phyloP scores from a whole-genome alignment of 768 basidiomycete genomes.

The Podaxis sp. region DNA sequence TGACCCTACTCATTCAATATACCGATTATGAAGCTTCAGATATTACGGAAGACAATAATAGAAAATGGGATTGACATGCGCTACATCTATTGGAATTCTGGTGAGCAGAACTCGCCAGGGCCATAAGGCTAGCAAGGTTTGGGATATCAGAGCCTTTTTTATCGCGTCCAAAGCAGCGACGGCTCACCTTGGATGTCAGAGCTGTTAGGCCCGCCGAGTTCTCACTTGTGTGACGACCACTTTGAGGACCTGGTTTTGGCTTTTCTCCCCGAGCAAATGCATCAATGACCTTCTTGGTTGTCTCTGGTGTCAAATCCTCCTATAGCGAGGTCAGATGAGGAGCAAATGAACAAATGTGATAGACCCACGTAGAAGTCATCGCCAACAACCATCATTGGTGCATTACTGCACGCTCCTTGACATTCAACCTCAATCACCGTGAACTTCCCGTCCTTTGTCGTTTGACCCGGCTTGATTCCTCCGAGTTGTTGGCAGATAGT shows the following conservation, averaged over 20 bases:
- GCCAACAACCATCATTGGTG: constrained; percentile 92
- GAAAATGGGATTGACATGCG: constrained; percentile 3
- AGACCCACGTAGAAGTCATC: constrained; percentile 92
- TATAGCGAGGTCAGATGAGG: constrained; percentile 28
- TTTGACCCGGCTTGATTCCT: constrained; percentile 82
- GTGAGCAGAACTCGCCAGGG: constrained; percentile 84
- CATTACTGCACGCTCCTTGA: constrained; percentile 97
- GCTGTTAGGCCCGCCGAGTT: constrained; percentile 91
- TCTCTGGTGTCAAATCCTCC: constrained; percentile 82
- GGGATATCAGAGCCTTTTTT: constrained; percentile 16
- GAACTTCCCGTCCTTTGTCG: constrained; percentile 96
- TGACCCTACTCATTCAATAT: neutral
- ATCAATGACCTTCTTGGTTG: constrained; percentile 78
- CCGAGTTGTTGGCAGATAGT: constrained; percentile 83
- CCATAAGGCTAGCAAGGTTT: constrained; percentile 75
- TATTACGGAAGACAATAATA: neutral
- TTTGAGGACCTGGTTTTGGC: constrained; percentile 94
- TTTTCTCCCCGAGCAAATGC: constrained; percentile 80
- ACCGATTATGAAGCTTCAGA: neutral
- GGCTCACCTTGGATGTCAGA: constrained; percentile 66
- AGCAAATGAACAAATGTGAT: neutral
- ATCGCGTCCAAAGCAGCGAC: neutral
- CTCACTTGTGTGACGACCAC: constrained; percentile 82
- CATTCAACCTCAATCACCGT: constrained; percentile 98
- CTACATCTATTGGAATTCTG: constrained; percentile 64